phyloP scores from a whole-genome alignment of 1,284 basidiomycete genomes.

The Moesziomyces globuligerus region DNA sequence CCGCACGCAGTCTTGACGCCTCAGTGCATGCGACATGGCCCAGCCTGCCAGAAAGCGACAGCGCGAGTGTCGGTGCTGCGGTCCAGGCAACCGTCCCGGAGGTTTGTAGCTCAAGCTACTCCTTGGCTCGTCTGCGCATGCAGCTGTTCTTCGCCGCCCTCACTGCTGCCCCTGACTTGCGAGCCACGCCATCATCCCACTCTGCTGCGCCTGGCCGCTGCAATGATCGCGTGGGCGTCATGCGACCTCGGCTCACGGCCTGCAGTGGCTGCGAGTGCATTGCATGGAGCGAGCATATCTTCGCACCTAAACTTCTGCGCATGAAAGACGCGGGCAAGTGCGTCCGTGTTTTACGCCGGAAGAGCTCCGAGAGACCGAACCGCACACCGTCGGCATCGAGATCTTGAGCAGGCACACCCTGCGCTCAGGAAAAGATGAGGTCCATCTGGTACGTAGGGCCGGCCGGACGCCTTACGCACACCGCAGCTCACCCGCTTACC shows the following conservation, averaged over 20 bases:
- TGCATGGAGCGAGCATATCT: not conserved
- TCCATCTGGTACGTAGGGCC: no score
- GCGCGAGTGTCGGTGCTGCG: no score
- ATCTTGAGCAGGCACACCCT: no score
- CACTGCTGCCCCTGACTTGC: constrained; percentile 7
- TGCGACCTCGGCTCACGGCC: not conserved
- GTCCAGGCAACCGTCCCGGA: no score
- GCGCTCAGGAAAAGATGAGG: no score
- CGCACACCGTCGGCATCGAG: no score
- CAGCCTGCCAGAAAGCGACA: not conserved
- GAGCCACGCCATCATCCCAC: not conserved
- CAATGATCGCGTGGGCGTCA: not conserved
- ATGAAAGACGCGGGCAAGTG: not conserved
- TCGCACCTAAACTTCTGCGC: not conserved
- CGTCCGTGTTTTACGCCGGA: no score
- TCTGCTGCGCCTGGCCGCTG: not conserved
- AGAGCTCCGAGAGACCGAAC: no score
- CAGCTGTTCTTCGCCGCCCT: constrained; percentile 1
- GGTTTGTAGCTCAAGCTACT: no score
- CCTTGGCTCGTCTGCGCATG: no score
- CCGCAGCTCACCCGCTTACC: no score
- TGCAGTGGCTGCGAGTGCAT: not conserved
- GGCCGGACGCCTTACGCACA: no score
- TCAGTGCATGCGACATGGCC: not conserved
- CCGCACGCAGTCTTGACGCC: not conserved